Evolutionary conservation across 2,329 filamentous ascomycete genomes (phyloP).

Genomic region (Aspergillus novoparasiticus): DNA sequence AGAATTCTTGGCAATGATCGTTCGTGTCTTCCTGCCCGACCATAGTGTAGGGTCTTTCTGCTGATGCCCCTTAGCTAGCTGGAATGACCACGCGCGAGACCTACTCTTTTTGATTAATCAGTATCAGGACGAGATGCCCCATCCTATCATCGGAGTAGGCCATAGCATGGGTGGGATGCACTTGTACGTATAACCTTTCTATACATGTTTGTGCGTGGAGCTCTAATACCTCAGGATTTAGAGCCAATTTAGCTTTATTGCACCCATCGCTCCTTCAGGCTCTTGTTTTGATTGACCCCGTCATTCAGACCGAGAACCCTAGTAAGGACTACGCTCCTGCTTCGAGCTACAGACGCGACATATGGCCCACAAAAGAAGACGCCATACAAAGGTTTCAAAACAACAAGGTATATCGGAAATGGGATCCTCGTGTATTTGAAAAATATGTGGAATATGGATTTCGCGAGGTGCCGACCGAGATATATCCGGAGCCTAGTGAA

Average conservation of each 20-base stretch:
- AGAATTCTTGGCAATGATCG: slow-evolving; percentile 75
- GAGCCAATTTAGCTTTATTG: neutral
- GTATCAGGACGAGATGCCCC: slow-evolving; percentile 67
- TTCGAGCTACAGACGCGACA: slow-evolving; percentile 3
- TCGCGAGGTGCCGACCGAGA: slow-evolving; percentile 1
- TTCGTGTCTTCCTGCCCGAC: slow-evolving; percentile 41
- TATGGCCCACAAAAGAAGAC: slow-evolving; percentile 5
- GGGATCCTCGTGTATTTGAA: neutral
- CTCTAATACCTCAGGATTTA: neutral
- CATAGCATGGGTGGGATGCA: slow-evolving; percentile 80
- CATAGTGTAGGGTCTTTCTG: neutral
- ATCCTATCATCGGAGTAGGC: slow-evolving; percentile 76
- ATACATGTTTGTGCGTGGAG: neutral
- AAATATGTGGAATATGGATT: slow-evolving; percentile 6
- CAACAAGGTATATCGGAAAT: neutral
- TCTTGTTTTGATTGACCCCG: slow-evolving; percentile 4
- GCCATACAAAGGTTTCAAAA: neutral
- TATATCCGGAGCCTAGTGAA: neutral
- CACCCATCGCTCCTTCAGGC: slow-evolving; percentile 6
- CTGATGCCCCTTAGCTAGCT: slow-evolving; percentile 58
- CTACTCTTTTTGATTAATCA: slow-evolving; percentile 78
- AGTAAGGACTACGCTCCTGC: slow-evolving; percentile 1
- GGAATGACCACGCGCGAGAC: slow-evolving; percentile 79
- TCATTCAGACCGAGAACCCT: neutral
- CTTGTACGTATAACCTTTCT: slow-evolving; percentile 41